These are phyloP conservation scores for Trametes pubescens DNA, from an alignment of 1,284 basidiomycete genomes.

Conservation along the genomic window DNA sequence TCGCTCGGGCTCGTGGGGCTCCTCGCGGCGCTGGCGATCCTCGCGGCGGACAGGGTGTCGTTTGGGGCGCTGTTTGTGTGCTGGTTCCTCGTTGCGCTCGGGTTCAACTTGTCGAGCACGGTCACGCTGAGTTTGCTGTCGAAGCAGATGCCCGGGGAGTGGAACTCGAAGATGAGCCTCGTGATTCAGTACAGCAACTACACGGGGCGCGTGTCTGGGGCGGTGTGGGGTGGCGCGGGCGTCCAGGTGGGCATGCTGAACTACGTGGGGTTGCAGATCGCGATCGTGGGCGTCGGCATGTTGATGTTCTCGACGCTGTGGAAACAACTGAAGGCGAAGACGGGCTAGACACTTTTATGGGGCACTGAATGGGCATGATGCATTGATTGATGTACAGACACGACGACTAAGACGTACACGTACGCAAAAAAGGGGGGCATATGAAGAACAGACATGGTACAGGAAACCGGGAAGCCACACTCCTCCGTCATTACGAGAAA, in stretches of 20 bases:
- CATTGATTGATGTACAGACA: neutral
- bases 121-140: constrained; percentile 72
- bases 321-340: constrained; percentile 73
- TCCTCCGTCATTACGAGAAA: constrained; percentile 13
- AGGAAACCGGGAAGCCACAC: constrained; percentile 2
- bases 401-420: neutral
- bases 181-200: constrained; percentile 76
- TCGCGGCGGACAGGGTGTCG: constrained; percentile 50
- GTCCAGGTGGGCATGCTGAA: constrained; percentile 69
- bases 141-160: constrained; percentile 69
- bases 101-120: constrained; percentile 74
- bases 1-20: constrained; percentile 61
- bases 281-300: constrained; percentile 64
- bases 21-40: constrained; percentile 56
- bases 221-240: constrained; percentile 73
- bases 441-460: constrained; percentile 7
- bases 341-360: constrained; percentile 26
- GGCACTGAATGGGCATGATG: neutral
- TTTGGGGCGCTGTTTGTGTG: constrained; percentile 66
- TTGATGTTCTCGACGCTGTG: constrained; percentile 63
- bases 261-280: constrained; percentile 70
- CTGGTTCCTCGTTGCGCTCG: constrained; percentile 76
- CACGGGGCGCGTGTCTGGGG: constrained; percentile 66
- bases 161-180: constrained; percentile 66
- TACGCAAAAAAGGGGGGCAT: neutral